Percentiles rank a stretch among this genome's conserved stretches.
phyloP scores from a whole-genome alignment of 2,329 filamentous ascomycete species.

The Calonectria pteridis region DNA sequence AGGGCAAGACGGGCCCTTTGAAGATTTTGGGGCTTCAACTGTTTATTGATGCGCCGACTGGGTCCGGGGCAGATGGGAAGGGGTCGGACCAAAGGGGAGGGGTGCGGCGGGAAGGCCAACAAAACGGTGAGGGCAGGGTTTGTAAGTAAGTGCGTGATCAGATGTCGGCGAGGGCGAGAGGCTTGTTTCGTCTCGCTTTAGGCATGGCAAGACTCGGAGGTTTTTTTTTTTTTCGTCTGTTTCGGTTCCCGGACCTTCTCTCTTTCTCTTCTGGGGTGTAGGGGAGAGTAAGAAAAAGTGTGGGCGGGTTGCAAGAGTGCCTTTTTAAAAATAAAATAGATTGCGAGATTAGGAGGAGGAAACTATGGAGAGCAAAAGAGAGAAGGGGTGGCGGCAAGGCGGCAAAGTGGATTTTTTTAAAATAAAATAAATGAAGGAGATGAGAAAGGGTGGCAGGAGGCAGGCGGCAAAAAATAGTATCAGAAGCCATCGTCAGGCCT shows the following conservation, averaged over 20 bases:
- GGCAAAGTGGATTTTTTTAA: not conserved
- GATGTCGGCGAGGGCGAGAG: constrained; percentile 11
- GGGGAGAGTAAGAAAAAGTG: not conserved
- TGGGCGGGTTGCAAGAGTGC: not conserved
- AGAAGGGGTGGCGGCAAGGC: not conserved
- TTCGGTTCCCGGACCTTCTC: not conserved
- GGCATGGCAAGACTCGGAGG: constrained; percentile 7
- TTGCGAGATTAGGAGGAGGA: not conserved
- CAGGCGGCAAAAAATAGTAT: not conserved
- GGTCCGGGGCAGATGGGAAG: not conserved
- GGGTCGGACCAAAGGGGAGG: not conserved
- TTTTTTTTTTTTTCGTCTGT: constrained; percentile 8
- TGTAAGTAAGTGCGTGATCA: constrained; percentile 7
- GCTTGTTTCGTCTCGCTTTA: constrained; percentile 3
- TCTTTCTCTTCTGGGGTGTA: not conserved
- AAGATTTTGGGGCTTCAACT: not conserved
- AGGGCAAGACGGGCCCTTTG: not conserved
- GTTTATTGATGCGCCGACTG: constrained; percentile 6
- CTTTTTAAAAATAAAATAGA: not conserved
- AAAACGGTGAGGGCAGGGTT: constrained; percentile 4
- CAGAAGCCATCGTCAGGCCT: constrained; percentile 26
- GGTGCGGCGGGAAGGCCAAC: not conserved
- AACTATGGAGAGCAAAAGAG: not conserved
- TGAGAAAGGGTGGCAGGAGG: not conserved
- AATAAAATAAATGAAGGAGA: not conserved